These are phyloP conservation scores for Globisporangium nodosum DNA, from an alignment of 352 stramenopile genomes.

Conservation along the genomic window DNA sequence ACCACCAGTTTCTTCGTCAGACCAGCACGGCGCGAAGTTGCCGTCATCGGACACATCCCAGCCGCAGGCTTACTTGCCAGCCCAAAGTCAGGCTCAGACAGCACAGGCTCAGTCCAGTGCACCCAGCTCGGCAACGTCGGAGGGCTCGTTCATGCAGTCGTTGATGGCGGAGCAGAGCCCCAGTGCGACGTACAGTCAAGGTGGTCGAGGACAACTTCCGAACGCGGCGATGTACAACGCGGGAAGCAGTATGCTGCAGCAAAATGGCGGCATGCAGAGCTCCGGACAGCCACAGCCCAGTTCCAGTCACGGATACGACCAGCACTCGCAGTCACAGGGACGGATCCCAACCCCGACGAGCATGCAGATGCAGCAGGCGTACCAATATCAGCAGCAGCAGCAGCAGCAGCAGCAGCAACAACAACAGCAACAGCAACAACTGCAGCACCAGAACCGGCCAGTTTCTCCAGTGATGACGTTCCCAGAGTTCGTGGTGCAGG, in stretches of 20 bases:
- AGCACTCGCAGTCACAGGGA: slow-evolving; percentile 1
- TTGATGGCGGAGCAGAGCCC: slow-evolving; percentile 26
- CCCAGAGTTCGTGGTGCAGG: slow-evolving; percentile 61
- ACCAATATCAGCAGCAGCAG: slow-evolving; percentile 26
- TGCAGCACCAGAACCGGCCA: slow-evolving; percentile 20
- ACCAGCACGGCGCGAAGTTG: neutral
- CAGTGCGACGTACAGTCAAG: slow-evolving; percentile 11
- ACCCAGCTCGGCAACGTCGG: slow-evolving; percentile 3
- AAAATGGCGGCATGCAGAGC: slow-evolving; percentile 2
- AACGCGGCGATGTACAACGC: too few relatives aligned
- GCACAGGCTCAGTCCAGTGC: neutral
- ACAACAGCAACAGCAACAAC: slow-evolving; percentile 23
- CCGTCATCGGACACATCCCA: neutral
- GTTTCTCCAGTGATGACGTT: slow-evolving; percentile 20
- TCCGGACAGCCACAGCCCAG: neutral
- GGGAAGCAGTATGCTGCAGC: too few relatives aligned
- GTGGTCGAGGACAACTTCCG: slow-evolving; percentile 1
- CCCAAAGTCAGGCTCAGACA: slow-evolving; percentile 6
- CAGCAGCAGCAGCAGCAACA: slow-evolving; percentile 21
- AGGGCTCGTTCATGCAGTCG: slow-evolving; percentile 37
- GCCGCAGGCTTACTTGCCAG: neutral
- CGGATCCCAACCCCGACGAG: slow-evolving; percentile 3
- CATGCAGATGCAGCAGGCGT: slow-evolving; percentile 16
- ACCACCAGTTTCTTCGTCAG: neutral
- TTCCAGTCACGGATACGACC: slow-evolving; percentile 7